A percentile compares a stretch with the other conserved stretches of the same genome.
Evolutionary conservation across 176 grass and related monocot genomes (phyloP).

Genomic region (Triticum turgidum): DNA sequence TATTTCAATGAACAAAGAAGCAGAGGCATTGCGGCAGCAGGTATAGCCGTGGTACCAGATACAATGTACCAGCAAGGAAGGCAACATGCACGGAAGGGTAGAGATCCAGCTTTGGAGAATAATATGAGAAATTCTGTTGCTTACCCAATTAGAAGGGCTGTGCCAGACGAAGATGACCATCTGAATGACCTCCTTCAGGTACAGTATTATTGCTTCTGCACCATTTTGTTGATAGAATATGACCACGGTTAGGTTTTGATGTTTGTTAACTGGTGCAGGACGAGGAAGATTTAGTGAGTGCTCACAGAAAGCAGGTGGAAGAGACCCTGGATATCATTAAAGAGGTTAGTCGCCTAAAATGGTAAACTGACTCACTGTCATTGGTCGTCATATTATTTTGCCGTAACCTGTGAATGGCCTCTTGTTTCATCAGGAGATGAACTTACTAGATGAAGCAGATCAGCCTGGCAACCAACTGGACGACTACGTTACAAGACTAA

Average conservation of each 20-base stretch:
- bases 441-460: constrained; percentile 72
- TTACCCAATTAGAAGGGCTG: constrained; percentile 33
- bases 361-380: not conserved
- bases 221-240: constrained; percentile 24
- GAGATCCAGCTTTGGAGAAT: constrained; percentile 32
- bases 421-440: constrained; percentile 79
- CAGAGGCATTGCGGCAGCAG: constrained; percentile 25
- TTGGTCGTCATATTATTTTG: not conserved
- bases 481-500: constrained; percentile 72
- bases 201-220: constrained; percentile 31
- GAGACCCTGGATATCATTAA: constrained; percentile 82
- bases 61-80: constrained; percentile 53
- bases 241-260: not conserved
- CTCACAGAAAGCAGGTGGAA: constrained; percentile 92
- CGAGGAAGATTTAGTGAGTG: constrained; percentile 86
- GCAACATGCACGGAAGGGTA: constrained; percentile 39
- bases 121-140: constrained; percentile 35
- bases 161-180: constrained; percentile 59
- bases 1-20: constrained; percentile 52
- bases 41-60: constrained; percentile 58
- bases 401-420: constrained; percentile 16
- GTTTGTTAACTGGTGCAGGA: constrained; percentile 47
- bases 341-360: constrained; percentile 46
- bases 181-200: constrained; percentile 80
- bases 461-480: constrained; percentile 84